Evolutionary conservation across 2,329 filamentous ascomycete species (phyloP).

Genomic region (Lasiodiplodia gonubiensis): DNA sequence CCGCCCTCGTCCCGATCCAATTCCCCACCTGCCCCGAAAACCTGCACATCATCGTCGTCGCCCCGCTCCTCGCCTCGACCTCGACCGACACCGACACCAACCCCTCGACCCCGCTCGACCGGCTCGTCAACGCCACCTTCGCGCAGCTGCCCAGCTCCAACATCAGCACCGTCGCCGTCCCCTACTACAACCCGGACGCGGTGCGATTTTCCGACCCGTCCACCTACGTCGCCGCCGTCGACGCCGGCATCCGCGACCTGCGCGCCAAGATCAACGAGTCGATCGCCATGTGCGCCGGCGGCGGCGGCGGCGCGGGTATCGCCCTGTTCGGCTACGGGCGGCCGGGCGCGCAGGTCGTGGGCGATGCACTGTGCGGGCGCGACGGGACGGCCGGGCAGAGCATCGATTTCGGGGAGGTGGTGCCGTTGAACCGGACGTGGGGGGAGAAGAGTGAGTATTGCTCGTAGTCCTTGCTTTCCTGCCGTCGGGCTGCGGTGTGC

Average conservation of each 20-base stretch:
- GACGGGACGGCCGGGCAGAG: not conserved
- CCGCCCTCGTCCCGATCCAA: not conserved
- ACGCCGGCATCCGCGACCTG: not conserved
- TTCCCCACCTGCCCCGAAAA: not conserved
- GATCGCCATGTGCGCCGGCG: not conserved
- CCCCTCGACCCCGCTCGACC: not conserved
- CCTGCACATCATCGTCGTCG: conserved; percentile 2
- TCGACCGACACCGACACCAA: not conserved
- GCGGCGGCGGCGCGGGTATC: not conserved
- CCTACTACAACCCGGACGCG: not conserved
- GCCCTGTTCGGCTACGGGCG: not conserved
- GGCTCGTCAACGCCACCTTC: not conserved
- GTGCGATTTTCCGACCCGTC: not conserved
- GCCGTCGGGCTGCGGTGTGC: not conserved
- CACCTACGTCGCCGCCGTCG: not conserved
- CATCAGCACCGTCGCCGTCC: not conserved
- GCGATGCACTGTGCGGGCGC: conserved; percentile 1
- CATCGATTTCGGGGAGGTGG: not conserved
- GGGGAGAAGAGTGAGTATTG: not conserved
- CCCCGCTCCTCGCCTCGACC: not conserved
- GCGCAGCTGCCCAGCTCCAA: not conserved
- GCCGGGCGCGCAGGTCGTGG: not conserved
- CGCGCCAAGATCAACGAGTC: not conserved
- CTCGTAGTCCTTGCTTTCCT: too few relatives aligned
- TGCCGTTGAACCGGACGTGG: not conserved